A percentile compares a stretch with the other conserved stretches of the same genome.
Evolutionary conservation across 345 rosid species (phyloP).

Genomic region (Salix arbutifolia): DNA sequence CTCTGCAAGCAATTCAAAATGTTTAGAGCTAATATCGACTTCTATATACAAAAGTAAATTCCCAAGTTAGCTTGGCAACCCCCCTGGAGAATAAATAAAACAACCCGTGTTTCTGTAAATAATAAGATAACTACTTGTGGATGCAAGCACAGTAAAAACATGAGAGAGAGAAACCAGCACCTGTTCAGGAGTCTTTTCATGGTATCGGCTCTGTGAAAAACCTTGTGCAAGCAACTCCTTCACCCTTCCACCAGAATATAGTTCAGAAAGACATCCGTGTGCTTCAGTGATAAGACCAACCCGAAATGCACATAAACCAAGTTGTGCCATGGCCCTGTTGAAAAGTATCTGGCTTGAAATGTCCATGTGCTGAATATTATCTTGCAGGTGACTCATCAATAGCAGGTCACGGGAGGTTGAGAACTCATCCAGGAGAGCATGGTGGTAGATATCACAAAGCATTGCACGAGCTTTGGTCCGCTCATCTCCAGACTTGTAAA

Average conservation of each 20-base stretch:
- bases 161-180: slow-evolving; percentile 20
- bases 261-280: slow-evolving; percentile 84
- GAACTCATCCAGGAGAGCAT: slow-evolving; percentile 77
- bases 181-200: slow-evolving; percentile 98
- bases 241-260: slow-evolving; percentile 89
- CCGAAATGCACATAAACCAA: slow-evolving; percentile 90
- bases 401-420: slow-evolving; percentile 71
- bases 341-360: slow-evolving; percentile 89
- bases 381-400: slow-evolving; percentile 93
- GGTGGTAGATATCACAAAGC: slow-evolving; percentile 95
- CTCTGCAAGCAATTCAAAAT: neutral
- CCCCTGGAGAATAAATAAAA: neutral
- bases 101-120: neutral
- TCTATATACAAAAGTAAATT: neutral
- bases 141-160: neutral
- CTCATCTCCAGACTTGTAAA: slow-evolving; percentile 89
- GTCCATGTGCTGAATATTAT: slow-evolving; percentile 82
- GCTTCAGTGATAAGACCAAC: slow-evolving; percentile 71
- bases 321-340: slow-evolving; percentile 95
- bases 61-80: neutral
- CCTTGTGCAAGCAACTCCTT: slow-evolving; percentile 98
- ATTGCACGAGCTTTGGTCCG: slow-evolving; percentile 95
- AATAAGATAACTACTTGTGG: neutral
- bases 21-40: neutral
- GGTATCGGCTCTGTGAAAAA: slow-evolving; percentile 81